Evolutionary conservation across 78 protist species (phyloP), one percentile per base, ranked within the genome.

Genomic region (Dictyostelium citrinum): DNA sequence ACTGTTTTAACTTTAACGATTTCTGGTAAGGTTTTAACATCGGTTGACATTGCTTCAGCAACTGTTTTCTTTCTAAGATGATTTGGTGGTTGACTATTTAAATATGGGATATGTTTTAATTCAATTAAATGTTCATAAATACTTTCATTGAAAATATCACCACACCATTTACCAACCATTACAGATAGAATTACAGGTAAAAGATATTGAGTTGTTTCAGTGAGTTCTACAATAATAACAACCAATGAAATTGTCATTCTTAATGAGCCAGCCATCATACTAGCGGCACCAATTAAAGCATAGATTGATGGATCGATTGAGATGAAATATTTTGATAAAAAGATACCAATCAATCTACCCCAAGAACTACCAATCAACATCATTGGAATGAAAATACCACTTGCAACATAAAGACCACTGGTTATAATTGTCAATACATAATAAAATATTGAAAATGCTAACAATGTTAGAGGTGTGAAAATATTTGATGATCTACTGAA

Each of bases 271-370:
- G 94, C 96, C 83, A 98, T 95, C 75, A 97, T 61, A 8, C 98
- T 86, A 9, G 98, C 98, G 0, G 97, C 90, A 7, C 99, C 99
- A 41, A 98, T 83, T 41, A 97, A 83, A 8, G 99, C 98, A 45
- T 85, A 97, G 29, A 82, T 17, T 2, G 97, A 97, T 2, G 96
- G 46, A 83, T 93, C 93, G 2, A 93, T 75, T 27, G 55, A 20
- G 0, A 55, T 35, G n/a, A 72, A 43, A 22, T 49, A 22, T n/a
- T 27, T n/a, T 14, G 55, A 46, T 16, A 83, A 5, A 5, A 92
- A 31, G 1, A 60, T 29, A 37, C 97, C 98, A 41, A 70, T 68
- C 6, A 97, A 37, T 14, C 97, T 43, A 9, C 98, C 98, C 68
- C 90, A 76, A 7, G 84, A n/a, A 45, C 86, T 84, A 55, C 98